Evolutionary conservation across 495 filamentous ascomycete genomes (phyloP), one percentile per base, ranked within the genome.

Genomic region (Aeminium ludgeri): DNA sequence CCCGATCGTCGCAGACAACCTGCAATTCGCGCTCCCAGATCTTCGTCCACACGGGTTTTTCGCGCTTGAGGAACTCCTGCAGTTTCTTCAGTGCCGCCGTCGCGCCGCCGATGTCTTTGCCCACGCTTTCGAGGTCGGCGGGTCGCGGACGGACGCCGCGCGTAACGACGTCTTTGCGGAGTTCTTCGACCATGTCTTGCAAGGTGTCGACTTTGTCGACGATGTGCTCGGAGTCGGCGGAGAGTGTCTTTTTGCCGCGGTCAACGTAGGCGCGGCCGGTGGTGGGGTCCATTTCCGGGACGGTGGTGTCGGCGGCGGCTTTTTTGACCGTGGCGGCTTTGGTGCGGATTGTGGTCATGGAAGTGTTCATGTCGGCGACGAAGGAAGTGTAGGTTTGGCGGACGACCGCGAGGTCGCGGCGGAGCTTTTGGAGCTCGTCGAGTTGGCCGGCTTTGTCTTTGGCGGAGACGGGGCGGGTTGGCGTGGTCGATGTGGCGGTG

Each of bases 11-110:
- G 62, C 86, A 96, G 11, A 99, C 89, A 35, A 84, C 69, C 58
- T 93, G 78, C 34, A 99, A 65, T 53, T 96, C 86, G 60, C 84
- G 81, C 69, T 95, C 86, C 89, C 91, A 96, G 44, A 96, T 89
- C 68, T 93, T 93, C 18, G 81, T 91, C 84, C 89, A 99, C 34
- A 93, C 63, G 0, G 89, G 89, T 60, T 91, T 92, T 69, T 99
- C 89, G 18, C 69, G 69, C 50, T 77, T 78, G 56, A 96, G 69
- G 65, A 80, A 94, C 30, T 92, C 86, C 49, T 89, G 76, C 76
- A 96, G 82, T 65, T 84, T 86, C 73, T 85, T 93, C 31, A 99
- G 76, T 52, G 95, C 85, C 45, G 81, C 70, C 37, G 77, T 82
- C 10, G 84, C 77, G 41, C 65, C 56, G 43, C 78, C 75, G 43